Conservation (phyloP, 805 yeast genomes). For the Schwanniomyces occidentalis region DNA sequence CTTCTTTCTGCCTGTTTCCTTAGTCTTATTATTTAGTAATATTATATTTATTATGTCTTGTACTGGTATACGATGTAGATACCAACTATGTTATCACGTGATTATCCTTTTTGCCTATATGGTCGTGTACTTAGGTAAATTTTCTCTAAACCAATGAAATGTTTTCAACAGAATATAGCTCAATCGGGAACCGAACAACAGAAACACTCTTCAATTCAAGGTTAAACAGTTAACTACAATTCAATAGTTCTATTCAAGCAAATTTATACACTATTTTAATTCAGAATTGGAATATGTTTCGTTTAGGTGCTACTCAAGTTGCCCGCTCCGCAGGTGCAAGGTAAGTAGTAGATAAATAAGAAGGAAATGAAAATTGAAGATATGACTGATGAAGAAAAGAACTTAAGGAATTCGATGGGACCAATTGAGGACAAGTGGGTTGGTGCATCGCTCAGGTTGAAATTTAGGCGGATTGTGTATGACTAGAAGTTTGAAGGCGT, state of each 20-base stretch:
- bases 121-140: slow-evolving; percentile 5
- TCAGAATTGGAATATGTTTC: slow-evolving; percentile 42
- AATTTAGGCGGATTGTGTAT: too few species aligned
- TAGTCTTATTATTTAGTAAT: too few species aligned
- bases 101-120: too few species aligned
- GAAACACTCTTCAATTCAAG: background rate
- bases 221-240: background rate
- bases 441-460: too few species aligned
- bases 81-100: too few species aligned
- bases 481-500: too few species aligned
- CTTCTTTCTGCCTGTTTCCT: too few species aligned
- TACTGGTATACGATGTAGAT: too few species aligned
- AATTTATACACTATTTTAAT: background rate
- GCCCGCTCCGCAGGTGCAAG: slow-evolving; percentile 53
- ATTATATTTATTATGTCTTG: too few species aligned
- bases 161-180: slow-evolving; percentile 11
- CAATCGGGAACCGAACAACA: slow-evolving; percentile 9
- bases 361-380: background rate
- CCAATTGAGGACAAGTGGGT: too few species aligned
- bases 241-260: background rate
- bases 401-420: background rate
- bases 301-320: slow-evolving; percentile 52
- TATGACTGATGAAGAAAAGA: slow-evolving; percentile 1
- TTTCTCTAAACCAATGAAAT: slow-evolving; percentile 18
- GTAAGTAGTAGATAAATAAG: slow-evolving; percentile 37